Base-by-base conservation (phyloP, 2,329 filamentous ascomycete genomes). In the Dichotomopilus funicola region DNA sequence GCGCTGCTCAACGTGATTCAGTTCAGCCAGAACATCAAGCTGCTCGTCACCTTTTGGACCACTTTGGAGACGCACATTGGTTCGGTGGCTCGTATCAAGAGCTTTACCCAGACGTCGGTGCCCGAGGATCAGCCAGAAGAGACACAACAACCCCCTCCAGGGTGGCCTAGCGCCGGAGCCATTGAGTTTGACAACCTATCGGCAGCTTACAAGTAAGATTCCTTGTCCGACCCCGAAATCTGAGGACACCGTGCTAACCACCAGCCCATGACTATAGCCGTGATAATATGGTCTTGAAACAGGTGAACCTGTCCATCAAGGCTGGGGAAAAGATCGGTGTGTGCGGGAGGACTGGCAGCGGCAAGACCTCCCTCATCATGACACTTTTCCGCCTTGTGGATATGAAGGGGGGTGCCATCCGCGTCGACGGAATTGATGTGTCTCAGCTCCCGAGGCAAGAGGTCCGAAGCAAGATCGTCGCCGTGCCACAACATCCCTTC, bases 401-500 rank as follows among this genome's bases (percentile, higher is more conserved):
- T n/a, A 64, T 71, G 11, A 68, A 67, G 9, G 49, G 64, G 3
- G 77, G 78, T 9, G 64, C 58, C n/a, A 75, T 81, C 40, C 62
- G 54, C 1, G 69, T 81, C 34, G 77, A 80, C 60, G 72, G 71
- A 1, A 31, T 78, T 6, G 73, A 77, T 47, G 60, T 65, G 5
- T 27, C 59, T 1, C 63, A 53, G 0, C 48, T 70, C 7, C 61
- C 65, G 1, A 59, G 63, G n/a, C 54, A 67, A 27, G 49, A 59
- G 6, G 60, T 70, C n/a, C 67, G 68, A 6, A 56, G 61, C 9
- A 55, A 59, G 4, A 66, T 80, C 11, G 72, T 75, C 34, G 71
- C 71, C 5, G 65, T 81, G 4, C 73, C 78, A 1, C 79, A 82
- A 68, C 77, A 81, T 48, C 71, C 76, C 1, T 73, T 79, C 60